phyloP scores from a whole-genome alignment of 192 early-diverging fungal species.

The Dissophora globulifera region DNA sequence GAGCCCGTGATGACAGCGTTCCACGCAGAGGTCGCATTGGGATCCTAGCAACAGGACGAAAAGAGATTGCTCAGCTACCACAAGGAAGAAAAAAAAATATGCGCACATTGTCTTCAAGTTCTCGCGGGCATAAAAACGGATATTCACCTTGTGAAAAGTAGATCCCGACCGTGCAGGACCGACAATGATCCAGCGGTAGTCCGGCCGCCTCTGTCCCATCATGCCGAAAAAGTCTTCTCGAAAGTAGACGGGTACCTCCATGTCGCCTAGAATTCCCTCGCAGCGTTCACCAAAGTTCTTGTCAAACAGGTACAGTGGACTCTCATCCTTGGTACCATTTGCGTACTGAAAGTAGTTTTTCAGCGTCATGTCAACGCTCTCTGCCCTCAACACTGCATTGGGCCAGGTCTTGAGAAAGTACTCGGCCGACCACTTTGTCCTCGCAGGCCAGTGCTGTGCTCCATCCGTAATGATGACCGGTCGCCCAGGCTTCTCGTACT shows the following conservation, averaged over 20 bases:
- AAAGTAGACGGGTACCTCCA: slow-evolving; percentile 71
- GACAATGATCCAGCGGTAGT: slow-evolving; percentile 77
- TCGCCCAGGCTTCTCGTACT: slow-evolving; percentile 64
- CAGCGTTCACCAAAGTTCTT: slow-evolving; percentile 64
- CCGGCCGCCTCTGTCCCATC: slow-evolving; percentile 66
- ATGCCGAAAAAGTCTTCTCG: slow-evolving; percentile 70
- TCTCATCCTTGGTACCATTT: slow-evolving; percentile 60
- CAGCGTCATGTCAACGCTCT: slow-evolving; percentile 70
- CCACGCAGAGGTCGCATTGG: slow-evolving; percentile 79
- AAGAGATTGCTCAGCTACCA: not conserved
- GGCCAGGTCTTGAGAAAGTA: slow-evolving; percentile 58
- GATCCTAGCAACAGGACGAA: slow-evolving; percentile 54
- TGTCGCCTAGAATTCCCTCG: slow-evolving; percentile 62
- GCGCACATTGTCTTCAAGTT: too few species aligned
- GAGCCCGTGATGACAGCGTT: slow-evolving; percentile 76
- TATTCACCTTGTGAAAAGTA: slow-evolving; percentile 69
- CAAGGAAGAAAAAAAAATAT: too few species aligned
- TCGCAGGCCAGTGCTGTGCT: slow-evolving; percentile 69
- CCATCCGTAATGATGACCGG: slow-evolving; percentile 75
- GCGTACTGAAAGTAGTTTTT: slow-evolving; percentile 66
- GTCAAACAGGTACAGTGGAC: slow-evolving; percentile 78
- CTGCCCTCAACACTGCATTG: slow-evolving; percentile 65
- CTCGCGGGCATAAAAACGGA: not conserved
- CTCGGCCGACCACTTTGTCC: slow-evolving; percentile 65
- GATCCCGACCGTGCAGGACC: slow-evolving; percentile 72